Evolutionary conservation across 345 rosid species (phyloP).

Genomic region (Combretum micranthum): DNA sequence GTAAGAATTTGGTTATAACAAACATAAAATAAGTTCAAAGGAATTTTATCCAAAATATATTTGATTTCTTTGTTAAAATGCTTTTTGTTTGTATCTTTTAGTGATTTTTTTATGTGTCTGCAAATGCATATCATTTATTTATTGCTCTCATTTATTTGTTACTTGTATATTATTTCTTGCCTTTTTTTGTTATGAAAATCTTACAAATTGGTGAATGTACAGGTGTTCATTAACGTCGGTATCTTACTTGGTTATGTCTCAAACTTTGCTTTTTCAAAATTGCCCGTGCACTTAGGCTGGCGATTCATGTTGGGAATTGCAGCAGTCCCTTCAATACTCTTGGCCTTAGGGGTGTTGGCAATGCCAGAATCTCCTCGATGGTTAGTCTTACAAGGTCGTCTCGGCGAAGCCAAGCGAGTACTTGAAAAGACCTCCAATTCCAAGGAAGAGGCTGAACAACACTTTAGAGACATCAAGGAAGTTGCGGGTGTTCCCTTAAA

Average conservation of each 20-base stretch:
- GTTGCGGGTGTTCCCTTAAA: conserved; percentile 76
- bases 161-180: background rate
- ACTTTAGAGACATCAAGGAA: conserved; percentile 72
- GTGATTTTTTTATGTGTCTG: too few species aligned
- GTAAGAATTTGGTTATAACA: too few species aligned
- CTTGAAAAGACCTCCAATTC: conserved; percentile 72
- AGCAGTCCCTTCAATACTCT: conserved; percentile 57
- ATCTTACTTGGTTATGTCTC: conserved; percentile 76
- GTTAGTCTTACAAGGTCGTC: conserved; percentile 92
- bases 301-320: conserved; percentile 86
- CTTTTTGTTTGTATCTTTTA: too few species aligned
- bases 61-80: too few species aligned
- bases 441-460: conserved; percentile 44
- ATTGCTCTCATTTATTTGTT: too few species aligned
- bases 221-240: conserved; percentile 82
- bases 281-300: conserved; percentile 59
- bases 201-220: background rate
- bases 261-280: conserved; percentile 66
- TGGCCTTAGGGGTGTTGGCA: conserved; percentile 44
- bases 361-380: conserved; percentile 99
- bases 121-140: too few species aligned
- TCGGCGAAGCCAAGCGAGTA: conserved; percentile 73
- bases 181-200: background rate
- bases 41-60: too few species aligned
- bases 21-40: too few species aligned